A percentile compares a stretch with the other conserved stretches of the same genome.
These are phyloP conservation scores for Tagetes patula DNA, from an alignment of 129 eudicot species.

Conservation along the genomic window DNA sequence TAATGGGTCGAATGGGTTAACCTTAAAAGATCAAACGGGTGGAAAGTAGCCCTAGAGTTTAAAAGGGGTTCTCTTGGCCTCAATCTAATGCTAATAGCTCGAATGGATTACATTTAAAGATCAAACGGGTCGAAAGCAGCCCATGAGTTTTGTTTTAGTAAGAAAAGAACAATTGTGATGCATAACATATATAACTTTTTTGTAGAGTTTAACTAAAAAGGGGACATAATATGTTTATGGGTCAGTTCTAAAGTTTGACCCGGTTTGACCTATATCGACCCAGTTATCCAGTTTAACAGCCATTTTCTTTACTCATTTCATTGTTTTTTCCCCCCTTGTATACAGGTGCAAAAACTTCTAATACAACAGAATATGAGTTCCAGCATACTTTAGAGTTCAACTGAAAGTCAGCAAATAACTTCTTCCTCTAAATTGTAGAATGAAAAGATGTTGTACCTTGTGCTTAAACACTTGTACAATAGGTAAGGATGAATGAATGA, in stretches of 20 bases:
- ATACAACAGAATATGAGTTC: slow-evolving; percentile 19
- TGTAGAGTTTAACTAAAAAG: background rate
- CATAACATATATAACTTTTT: background rate
- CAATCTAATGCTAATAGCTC: background rate
- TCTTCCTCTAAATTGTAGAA: background rate
- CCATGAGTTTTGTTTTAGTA: background rate
- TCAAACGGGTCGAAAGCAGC: background rate
- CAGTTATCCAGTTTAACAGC: background rate
- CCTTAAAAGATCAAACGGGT: background rate
- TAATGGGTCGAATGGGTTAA: slow-evolving; percentile 11
- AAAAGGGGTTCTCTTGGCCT: background rate
- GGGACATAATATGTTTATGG: background rate
- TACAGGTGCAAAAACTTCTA: slow-evolving; percentile 17
- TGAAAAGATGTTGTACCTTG: slow-evolving; percentile 25
- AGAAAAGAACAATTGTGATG: background rate
- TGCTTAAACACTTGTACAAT: slow-evolving; percentile 21
- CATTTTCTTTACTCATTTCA: slow-evolving; percentile 7
- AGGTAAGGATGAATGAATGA: background rate
- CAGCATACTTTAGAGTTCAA: slow-evolving; percentile 25
- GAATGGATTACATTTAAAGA: background rate
- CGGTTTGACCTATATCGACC: background rate
- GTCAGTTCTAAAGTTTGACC: background rate
- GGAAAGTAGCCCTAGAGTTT: background rate
- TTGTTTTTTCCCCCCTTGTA: background rate
- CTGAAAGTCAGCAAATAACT: background rate